phyloP scores from a whole-genome alignment of 495 filamentous ascomycete genomes.

The Durotheca rogersii region DNA sequence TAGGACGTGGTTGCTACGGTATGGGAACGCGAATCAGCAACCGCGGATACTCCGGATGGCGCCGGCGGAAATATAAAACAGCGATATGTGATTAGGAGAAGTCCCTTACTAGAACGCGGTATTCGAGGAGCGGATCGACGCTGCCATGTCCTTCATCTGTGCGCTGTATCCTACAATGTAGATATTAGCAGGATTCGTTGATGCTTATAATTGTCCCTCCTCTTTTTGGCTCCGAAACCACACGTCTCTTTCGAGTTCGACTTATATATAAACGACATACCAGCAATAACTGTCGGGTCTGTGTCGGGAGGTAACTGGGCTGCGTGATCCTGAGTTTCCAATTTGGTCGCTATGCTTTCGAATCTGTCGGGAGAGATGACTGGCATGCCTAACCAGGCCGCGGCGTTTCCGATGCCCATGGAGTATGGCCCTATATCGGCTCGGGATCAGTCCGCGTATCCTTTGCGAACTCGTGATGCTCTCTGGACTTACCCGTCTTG shows the following conservation, averaged over 20 bases:
- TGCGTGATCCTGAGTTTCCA: constrained; percentile 41
- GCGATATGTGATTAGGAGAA: background rate
- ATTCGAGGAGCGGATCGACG: constrained; percentile 38
- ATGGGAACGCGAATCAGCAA: too few relatives aligned
- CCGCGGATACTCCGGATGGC: too few relatives aligned
- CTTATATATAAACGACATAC: constrained; percentile 10
- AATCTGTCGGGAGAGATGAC: constrained; percentile 43
- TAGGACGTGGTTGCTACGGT: constrained; percentile 38
- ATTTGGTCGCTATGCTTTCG: constrained; percentile 34
- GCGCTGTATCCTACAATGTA: constrained; percentile 41
- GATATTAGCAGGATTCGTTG: too few relatives aligned
- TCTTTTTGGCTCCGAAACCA: too few relatives aligned
- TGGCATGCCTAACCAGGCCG: constrained; percentile 48
- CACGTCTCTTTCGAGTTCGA: background rate
- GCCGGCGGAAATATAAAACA: background rate
- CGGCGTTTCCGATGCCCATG: constrained; percentile 45
- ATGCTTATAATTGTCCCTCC: too few relatives aligned
- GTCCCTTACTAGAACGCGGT: constrained; percentile 43
- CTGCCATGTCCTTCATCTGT: constrained; percentile 46
- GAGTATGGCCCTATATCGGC: constrained; percentile 39
- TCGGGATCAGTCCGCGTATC: background rate
- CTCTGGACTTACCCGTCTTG: constrained; percentile 33
- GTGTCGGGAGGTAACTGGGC: constrained; percentile 39
- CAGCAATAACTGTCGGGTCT: constrained; percentile 42
- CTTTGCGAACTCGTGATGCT: too few relatives aligned